These are phyloP conservation scores for Taxawa tesnikishii DNA, from an alignment of 2,329 filamentous ascomycete species.

Conservation along the genomic window DNA sequence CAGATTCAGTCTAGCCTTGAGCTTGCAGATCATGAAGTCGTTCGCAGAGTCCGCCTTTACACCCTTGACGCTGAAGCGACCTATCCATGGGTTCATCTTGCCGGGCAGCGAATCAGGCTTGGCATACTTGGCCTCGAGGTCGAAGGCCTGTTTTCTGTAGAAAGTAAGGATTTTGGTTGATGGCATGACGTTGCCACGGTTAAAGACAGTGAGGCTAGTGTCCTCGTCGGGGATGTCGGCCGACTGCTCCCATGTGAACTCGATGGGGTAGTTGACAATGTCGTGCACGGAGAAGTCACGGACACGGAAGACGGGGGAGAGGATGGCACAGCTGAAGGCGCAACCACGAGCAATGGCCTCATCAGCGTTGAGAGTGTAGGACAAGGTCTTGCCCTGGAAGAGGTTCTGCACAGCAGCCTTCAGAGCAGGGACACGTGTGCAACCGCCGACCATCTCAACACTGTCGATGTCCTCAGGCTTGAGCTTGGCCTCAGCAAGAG, in stretches of 20 bases:
- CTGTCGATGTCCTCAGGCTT: constrained; percentile 84
- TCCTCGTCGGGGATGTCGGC: constrained; percentile 97
- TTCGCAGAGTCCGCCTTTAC: constrained; percentile 88
- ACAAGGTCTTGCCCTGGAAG: constrained; percentile 86
- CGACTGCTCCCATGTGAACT: constrained; percentile 98
- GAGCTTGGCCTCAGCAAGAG: constrained; percentile 85
- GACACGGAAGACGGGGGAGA: constrained; percentile 95
- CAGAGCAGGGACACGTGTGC: constrained; percentile 82
- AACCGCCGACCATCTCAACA: constrained; percentile 88
- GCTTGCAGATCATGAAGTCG: constrained; percentile 99
- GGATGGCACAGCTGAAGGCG: constrained; percentile 93
- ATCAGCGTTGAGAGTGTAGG: constrained; percentile 95
- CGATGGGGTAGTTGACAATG: constrained; percentile 94
- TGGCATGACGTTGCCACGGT: constrained; percentile 90
- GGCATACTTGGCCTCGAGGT: constrained; percentile 87
- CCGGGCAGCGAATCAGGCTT: constrained; percentile 78
- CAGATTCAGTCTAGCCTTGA: constrained; percentile 93
- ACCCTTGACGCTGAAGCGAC: constrained; percentile 93
- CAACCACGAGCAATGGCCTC: constrained; percentile 93
- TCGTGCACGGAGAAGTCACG: constrained; percentile 97
- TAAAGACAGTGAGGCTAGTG: constrained; percentile 93
- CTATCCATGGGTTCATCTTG: constrained; percentile 89
- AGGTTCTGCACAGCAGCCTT: constrained; percentile 83
- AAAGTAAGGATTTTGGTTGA: constrained; percentile 99
- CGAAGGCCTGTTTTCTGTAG: constrained; percentile 95